These are phyloP conservation scores for Colletotrichum paranaense DNA, from an alignment of 2,329 filamentous ascomycete species.

Conservation along the genomic window DNA sequence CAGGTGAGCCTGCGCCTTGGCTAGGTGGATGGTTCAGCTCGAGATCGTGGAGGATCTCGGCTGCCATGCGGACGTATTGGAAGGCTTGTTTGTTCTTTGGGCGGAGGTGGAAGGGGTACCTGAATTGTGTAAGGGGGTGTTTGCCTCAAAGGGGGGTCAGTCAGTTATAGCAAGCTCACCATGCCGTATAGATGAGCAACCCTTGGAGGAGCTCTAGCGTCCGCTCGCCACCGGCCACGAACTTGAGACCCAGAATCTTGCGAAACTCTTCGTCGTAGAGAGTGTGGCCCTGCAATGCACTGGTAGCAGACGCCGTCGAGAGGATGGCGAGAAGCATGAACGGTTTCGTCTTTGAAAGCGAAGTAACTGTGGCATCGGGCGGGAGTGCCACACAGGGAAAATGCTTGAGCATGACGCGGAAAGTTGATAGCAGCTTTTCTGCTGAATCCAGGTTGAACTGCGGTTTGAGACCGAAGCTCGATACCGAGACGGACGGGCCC, in stretches of 20 bases:
- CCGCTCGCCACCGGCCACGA: conserved; percentile 67
- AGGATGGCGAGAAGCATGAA: conserved; percentile 67
- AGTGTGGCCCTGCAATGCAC: conserved; percentile 61
- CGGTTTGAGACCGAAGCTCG: conserved; percentile 57
- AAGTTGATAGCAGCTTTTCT: conserved; percentile 54
- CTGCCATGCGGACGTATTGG: conserved; percentile 64
- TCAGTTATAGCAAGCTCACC: conserved; percentile 50
- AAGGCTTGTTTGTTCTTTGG: conserved; percentile 61
- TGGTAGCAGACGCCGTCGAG: conserved; percentile 59
- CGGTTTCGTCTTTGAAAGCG: conserved; percentile 57
- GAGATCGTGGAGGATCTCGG: conserved; percentile 61
- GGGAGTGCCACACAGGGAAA: conserved; percentile 58
- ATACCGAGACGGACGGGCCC: conserved; percentile 45
- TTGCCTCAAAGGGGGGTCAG: not conserved
- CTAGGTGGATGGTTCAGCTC: conserved; percentile 57
- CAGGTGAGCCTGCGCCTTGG: conserved; percentile 37
- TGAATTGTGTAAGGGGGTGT: conserved; percentile 39
- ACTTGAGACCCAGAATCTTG: conserved; percentile 66
- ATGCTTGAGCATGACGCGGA: conserved; percentile 54
- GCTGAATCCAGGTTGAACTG: conserved; percentile 68
- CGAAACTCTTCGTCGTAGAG: conserved; percentile 69
- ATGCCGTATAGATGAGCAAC: conserved; percentile 66
- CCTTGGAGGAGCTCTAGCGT: conserved; percentile 68
- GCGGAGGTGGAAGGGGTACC: conserved; percentile 66
- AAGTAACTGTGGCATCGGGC: conserved; percentile 53